Base-by-base conservation (phyloP, 2,329 filamentous ascomycete species). In the Fusarium ambrosium region DNA sequence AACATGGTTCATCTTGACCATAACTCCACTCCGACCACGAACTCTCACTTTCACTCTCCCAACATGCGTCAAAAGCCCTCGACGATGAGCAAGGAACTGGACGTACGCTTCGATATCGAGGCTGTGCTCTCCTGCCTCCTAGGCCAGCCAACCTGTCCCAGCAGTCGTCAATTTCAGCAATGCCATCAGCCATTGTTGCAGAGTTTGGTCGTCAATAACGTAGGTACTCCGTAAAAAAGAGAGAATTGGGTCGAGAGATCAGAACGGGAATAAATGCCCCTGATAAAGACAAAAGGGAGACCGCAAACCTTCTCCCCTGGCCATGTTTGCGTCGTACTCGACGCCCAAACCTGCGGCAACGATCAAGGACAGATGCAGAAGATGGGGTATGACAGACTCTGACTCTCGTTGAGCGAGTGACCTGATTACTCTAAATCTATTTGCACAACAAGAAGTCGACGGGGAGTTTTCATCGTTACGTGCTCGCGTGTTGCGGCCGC, bases 101-200 rank as follows among this genome's bases (percentile, higher is more conserved):
- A 27, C 53, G 20, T 16, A 16, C 27, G 16, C 4, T 6, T 3
- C 9, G 22, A 9, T 20, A 45, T n/a, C 60, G 64, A 6, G 32
- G 55, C 32, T 55, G 41, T 20, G 20, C 41, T 48, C 59, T 39
- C 29, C 27, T n/a, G 32, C 41, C 34, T 55, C 36, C 48, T 20
- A 27, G 34, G 18, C 59, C 43, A 36, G 66, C 48, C 27, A 62
- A 45, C 8, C 16, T 29, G 32, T 37, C 14, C 39, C 67, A 68
- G 48, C 64, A 67, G 34, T 65, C 45, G 22, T 72, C 65, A 16
- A 73, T 61, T 20, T 71, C 68, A 45, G 69, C 66, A 18, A 77
- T 68, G 29, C 64, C 61, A 18, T 70, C 22, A 1, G 55, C 60
- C 75, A 77, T 77, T 5, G 37, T n/a, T 43, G 36, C 13, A 27